Percentiles rank a stretch among this genome's conserved stretches.
phyloP scores from a whole-genome alignment of 75 land plant species.

The Sequoia sempervirens region DNA sequence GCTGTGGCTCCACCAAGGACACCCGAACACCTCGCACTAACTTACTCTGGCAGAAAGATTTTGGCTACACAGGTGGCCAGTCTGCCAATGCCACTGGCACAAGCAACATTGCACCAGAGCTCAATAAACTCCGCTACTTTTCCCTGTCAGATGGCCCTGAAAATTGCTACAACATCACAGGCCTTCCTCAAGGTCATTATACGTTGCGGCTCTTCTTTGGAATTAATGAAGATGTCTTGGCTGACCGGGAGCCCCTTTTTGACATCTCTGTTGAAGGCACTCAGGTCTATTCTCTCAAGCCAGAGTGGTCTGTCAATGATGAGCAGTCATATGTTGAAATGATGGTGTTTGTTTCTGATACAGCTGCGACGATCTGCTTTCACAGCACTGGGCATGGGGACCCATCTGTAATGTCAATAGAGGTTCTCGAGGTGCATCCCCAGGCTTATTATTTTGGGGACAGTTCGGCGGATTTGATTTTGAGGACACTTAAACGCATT shows the following conservation, averaged over 20 bases:
- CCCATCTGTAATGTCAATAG: constrained; percentile 78
- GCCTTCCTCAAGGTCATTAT: constrained; percentile 70
- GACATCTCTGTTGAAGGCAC: constrained; percentile 94
- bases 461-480: constrained; percentile 31
- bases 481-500: constrained; percentile 63
- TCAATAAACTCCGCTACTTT: constrained; percentile 75
- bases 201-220: constrained; percentile 70
- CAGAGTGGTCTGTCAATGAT: constrained; percentile 66
- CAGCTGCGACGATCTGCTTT: constrained; percentile 72
- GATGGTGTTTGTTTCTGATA: constrained; percentile 57
- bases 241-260: constrained; percentile 75
- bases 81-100: constrained; percentile 55
- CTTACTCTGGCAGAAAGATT: constrained; percentile 71
- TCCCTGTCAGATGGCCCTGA: constrained; percentile 73
- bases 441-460: constrained; percentile 61
- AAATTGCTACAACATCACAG: constrained; percentile 78
- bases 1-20: constrained; percentile 76
- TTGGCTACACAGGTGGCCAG: constrained; percentile 76
- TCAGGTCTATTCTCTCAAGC: constrained; percentile 50
- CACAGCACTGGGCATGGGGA: constrained; percentile 96
- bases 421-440: constrained; percentile 70
- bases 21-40: constrained; percentile 40
- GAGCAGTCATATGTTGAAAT: constrained; percentile 70
- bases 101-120: constrained; percentile 47
- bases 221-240: constrained; percentile 32